Evolutionary conservation across 2,329 filamentous ascomycete species (phyloP).

Genomic region (Scleromitrula shiraiana): DNA sequence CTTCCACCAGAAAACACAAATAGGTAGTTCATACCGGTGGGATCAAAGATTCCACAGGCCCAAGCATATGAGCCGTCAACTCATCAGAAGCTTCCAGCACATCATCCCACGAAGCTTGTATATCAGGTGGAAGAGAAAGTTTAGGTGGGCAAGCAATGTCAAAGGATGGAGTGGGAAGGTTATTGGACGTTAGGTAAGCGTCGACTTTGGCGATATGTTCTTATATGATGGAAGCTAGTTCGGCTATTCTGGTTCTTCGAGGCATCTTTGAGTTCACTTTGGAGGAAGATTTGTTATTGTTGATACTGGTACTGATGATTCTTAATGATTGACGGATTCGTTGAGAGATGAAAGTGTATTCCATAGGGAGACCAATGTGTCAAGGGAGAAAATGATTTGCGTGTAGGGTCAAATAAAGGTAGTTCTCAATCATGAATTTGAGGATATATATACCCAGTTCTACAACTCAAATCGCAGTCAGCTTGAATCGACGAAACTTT

Average conservation of each 20-base stretch:
- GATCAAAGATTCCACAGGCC: neutral
- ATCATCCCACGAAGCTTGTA: neutral
- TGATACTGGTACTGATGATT: too few species aligned
- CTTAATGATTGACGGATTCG: too few species aligned
- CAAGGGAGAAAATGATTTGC: too few species aligned
- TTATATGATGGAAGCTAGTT: neutral
- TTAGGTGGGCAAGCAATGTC: neutral
- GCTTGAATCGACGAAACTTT: too few species aligned
- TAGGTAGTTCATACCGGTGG: neutral
- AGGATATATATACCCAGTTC: too few species aligned
- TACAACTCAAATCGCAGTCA: too few species aligned
- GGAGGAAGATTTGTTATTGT: too few species aligned
- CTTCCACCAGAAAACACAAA: neutral
- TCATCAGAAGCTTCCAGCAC: conserved; percentile 2
- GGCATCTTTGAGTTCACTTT: too few species aligned
- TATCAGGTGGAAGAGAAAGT: neutral
- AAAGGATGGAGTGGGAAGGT: neutral
- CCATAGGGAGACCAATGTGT: too few species aligned
- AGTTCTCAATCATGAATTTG: too few species aligned
- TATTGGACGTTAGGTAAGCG: neutral
- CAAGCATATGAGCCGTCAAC: neutral
- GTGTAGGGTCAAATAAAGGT: too few species aligned
- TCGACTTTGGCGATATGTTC: neutral
- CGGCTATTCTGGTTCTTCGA: neutral
- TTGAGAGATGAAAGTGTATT: too few species aligned